Base-by-base conservation (phyloP, 2,329 filamentous ascomycete genomes). In the Hymenoscyphus infarciens region DNA sequence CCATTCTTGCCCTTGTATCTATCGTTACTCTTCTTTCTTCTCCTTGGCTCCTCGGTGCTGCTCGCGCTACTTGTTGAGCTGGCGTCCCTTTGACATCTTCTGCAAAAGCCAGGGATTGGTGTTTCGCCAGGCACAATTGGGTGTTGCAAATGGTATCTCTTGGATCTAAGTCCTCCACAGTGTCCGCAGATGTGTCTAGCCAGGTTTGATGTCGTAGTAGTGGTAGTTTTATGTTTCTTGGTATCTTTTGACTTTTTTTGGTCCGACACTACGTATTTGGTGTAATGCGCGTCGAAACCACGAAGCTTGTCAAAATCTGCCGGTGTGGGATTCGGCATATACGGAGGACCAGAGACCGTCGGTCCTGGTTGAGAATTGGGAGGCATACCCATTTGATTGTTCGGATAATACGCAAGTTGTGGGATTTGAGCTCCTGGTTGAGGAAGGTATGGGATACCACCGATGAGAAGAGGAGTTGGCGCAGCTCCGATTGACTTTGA, bases 161-260 rank as follows among this genome's bases (percentile, higher is more conserved):
- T 70, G 5, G 79, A 81, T 53, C 79, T 74, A 5, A 76, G 69
- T 25, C 72, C 74, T 25, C 77, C 76, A 61, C 79, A 81, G 29
- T 74, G 69, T 49, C 74, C 77, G 68, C 81, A 83, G 22, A 81
- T 76, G 63, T 75, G 74, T 60, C 80, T 79, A 10, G 64, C 67
- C 4, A 38, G 1, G 35, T 5, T 16, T 8, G 4, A 10, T 22
- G 25, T 52, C 8, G 71, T 63, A 31, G 63, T 66, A 38, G 67
- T 65, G 3, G 73, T 71, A 69, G 71, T 73, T 73, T 75, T 73
- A 33, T 69, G 63, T 52, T 61, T 38, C 25, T 22, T 39, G 11
- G 56, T 35, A 19, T 27, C 25, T 27, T 60, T 45, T n/a, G 39
- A 16, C 16, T 27, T 56, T n/a, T 16, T 45, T 10, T n/a, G 38